phyloP scores from a whole-genome alignment of 2,329 filamentous ascomycete genomes.

The Fusarium stilboides region DNA sequence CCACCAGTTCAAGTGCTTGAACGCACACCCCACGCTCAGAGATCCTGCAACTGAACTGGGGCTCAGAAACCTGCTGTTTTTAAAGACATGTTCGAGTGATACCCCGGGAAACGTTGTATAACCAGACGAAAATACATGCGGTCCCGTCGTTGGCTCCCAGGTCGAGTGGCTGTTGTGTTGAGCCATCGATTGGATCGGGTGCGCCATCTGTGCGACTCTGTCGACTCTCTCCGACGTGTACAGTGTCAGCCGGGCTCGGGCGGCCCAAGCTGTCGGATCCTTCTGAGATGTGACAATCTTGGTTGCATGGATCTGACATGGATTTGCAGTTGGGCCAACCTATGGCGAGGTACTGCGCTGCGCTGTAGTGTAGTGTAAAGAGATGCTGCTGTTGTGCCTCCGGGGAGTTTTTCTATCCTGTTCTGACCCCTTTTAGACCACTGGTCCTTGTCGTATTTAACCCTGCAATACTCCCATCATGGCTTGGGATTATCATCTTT shows the following conservation, averaged over 20 bases:
- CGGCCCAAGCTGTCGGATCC: slow-evolving; percentile 49
- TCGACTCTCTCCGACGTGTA: slow-evolving; percentile 41
- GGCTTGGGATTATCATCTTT: slow-evolving; percentile 6
- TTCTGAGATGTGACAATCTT: slow-evolving; percentile 46
- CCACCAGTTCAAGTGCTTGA: background rate
- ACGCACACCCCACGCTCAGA: slow-evolving; percentile 29
- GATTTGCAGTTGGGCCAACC: slow-evolving; percentile 10
- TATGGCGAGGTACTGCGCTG: background rate
- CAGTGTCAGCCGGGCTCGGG: slow-evolving; percentile 44
- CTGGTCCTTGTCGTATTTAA: slow-evolving; percentile 40
- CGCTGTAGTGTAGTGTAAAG: slow-evolving; percentile 33
- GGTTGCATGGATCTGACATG: slow-evolving; percentile 46
- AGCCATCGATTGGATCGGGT: slow-evolving; percentile 39
- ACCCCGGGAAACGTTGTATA: slow-evolving; percentile 39
- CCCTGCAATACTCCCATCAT: slow-evolving; percentile 26
- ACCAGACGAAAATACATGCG: slow-evolving; percentile 49
- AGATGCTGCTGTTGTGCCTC: slow-evolving; percentile 20
- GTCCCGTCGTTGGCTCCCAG: slow-evolving; percentile 42
- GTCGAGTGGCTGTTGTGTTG: slow-evolving; percentile 46
- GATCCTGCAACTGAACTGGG: slow-evolving; percentile 41
- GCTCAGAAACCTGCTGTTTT: background rate
- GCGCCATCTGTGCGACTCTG: slow-evolving; percentile 33
- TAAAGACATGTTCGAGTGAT: slow-evolving; percentile 20
- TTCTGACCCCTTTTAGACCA: background rate
- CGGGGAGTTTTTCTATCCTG: slow-evolving; percentile 23